A percentile compares a stretch with the other conserved stretches of the same genome.
Evolutionary conservation across 1,284 basidiomycete species (phyloP).

Genomic region (Rhodotorula sp.): DNA sequence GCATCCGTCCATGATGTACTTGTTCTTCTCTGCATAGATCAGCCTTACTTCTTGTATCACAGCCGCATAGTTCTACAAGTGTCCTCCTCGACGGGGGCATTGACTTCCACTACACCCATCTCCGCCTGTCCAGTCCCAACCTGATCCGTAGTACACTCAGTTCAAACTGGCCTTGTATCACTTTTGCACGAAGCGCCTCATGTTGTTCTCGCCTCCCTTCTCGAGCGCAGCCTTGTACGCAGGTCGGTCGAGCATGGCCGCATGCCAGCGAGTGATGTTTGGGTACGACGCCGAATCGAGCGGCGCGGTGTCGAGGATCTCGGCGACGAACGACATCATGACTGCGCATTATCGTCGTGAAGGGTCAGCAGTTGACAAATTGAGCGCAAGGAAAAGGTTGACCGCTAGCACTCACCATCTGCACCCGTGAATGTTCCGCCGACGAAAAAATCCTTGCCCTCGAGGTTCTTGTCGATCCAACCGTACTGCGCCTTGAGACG

Average conservation of each 20-base stretch:
- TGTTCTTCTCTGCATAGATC: neutral
- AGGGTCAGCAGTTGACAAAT: too few species aligned
- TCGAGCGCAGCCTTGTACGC: conserved; percentile 36
- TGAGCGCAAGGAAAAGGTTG: neutral
- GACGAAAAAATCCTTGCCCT: conserved; percentile 32
- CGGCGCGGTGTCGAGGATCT: conserved; percentile 18
- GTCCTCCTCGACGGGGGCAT: too few species aligned
- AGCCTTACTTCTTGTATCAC: too few species aligned
- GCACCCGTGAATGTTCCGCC: conserved; percentile 38
- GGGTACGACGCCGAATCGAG: conserved; percentile 20
- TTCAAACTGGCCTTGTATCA: neutral
- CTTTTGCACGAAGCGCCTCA: conserved; percentile 24
- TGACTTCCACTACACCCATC: neutral
- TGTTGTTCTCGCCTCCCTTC: conserved; percentile 35
- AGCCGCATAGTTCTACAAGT: neutral
- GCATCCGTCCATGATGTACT: too few species aligned
- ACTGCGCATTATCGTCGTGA: conserved; percentile 11
- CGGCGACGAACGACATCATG: conserved; percentile 37
- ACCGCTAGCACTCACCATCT: conserved; percentile 20
- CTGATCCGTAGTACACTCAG: neutral
- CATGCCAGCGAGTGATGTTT: conserved; percentile 35
- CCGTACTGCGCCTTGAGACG: conserved; percentile 21
- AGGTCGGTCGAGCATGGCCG: conserved; percentile 27
- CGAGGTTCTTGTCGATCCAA: conserved; percentile 24
- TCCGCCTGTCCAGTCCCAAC: neutral